Conservation (phyloP, 2,329 filamentous ascomycete species). For the Allantophomopsis lycopodina region DNA sequence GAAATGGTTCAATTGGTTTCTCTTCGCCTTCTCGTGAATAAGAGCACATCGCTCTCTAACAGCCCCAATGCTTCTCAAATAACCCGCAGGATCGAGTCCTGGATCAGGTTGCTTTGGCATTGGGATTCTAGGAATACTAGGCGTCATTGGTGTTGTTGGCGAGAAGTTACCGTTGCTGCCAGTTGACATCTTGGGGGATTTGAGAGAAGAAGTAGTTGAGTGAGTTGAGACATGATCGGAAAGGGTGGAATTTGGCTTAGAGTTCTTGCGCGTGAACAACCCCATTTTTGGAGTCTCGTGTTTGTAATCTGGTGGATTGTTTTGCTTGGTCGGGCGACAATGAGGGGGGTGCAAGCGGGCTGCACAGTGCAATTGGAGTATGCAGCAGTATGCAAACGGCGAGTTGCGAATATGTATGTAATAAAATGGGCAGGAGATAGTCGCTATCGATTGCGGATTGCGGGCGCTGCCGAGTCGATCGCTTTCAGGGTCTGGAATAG, state of each 20-base stretch:
- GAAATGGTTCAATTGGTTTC: conserved; percentile 56
- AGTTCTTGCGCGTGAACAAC: conserved; percentile 2
- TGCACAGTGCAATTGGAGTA: no score
- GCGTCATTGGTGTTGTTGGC: conserved; percentile 2
- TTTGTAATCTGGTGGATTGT: background rate
- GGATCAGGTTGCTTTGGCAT: conserved; percentile 81
- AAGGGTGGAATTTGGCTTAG: conserved; percentile 1
- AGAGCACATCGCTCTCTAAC: conserved; percentile 60
- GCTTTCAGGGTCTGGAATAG: no score
- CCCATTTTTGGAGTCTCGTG: conserved; percentile 1
- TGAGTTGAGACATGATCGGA: conserved; percentile 1
- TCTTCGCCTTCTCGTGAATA: conserved; percentile 52
- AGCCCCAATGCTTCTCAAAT: conserved; percentile 78
- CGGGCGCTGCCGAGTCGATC: no score
- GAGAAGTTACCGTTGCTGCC: background rate
- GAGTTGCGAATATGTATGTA: no score
- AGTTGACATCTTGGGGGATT: background rate
- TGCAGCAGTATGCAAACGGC: no score
- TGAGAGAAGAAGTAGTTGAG: conserved; percentile 1
- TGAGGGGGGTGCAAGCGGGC: background rate
- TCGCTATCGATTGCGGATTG: no score
- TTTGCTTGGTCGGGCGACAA: background rate
- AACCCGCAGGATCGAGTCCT: conserved; percentile 73
- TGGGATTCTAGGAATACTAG: conserved; percentile 57
- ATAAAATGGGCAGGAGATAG: no score